Base-by-base conservation (phyloP, 331 rosid genomes). In the Acacia pycnantha region DNA sequence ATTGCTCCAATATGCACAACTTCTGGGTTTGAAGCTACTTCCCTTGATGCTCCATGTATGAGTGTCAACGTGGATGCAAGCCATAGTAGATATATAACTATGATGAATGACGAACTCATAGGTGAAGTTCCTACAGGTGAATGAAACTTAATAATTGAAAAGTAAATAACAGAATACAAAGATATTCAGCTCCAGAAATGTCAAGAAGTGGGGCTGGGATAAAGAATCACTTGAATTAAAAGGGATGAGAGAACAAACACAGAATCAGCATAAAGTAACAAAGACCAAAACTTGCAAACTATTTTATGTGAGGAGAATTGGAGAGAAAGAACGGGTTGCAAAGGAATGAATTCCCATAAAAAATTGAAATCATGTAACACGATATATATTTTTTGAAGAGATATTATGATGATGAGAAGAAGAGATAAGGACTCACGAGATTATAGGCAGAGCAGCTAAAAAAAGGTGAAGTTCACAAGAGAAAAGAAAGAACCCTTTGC, bases 1-100 rank as follows among this genome's bases (percentile, higher is more conserved):
- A 94, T 74, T 71, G 95, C 98, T 74, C 98, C 97, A 82, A 91
- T 67, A 11, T 83, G 85, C 82, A 93, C 88, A 9, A 74, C 82
- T 5, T 87, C 88, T 7, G 90, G 89, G 65, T 86, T 81, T 70
- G 70, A 71, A 47, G 82, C 35, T 54, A 70, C 71, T 26, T 31
- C 66, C n/a, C 27, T 40, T 61, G 86, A 31, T 65, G 66, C 61
- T 68, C 87, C 84, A 21, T 47, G 74, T 29, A 79, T 11, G 29
- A 73, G 83, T 22, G 69, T 65, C 15, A 65, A 73, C 16, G 86
- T 65, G n/a, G 76, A 79, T 54, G 80, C 66, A 79, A 73, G 47
- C 77, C 73, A 78, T 11, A 72, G 33, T 33, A 83, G 24, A 82
- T 61, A 68, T 76, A 82, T 48, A 73, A 37, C 22, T 73, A 19